Conservation (phyloP, 78 protist genomes). For the Isochrysis galbana region DNA sequence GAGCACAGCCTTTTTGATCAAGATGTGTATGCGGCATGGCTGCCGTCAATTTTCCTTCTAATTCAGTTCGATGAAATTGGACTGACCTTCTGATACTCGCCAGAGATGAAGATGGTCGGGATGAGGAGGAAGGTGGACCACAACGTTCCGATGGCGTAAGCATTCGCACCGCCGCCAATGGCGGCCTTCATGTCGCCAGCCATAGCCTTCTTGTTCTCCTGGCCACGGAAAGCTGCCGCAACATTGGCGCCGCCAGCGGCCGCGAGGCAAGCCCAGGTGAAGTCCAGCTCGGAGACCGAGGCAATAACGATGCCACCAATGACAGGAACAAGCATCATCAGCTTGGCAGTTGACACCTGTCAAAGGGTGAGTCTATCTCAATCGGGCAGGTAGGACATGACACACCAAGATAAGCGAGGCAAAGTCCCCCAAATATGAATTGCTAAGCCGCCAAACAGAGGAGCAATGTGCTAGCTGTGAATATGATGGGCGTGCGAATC, state of each 20-base stretch:
- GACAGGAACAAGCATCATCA: conserved; percentile 32
- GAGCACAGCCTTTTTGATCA: too few species aligned
- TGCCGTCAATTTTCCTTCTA: too few species aligned
- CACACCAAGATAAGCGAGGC: too few species aligned
- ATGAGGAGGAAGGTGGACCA: background rate
- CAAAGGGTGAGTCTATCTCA: too few species aligned
- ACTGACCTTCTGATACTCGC: background rate
- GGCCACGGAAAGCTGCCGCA: conserved; percentile 35
- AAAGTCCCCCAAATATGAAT: too few species aligned
- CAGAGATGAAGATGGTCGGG: conserved; percentile 5
- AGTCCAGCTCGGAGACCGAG: conserved; percentile 46
- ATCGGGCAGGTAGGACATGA: too few species aligned
- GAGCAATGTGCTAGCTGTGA: too few species aligned
- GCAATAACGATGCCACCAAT: conserved; percentile 46
- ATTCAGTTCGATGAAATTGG: too few species aligned
- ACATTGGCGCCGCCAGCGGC: conserved; percentile 31
- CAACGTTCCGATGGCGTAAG: conserved; percentile 29
- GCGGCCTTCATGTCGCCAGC: conserved; percentile 1
- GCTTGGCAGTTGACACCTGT: background rate
- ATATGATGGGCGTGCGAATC: too few species aligned
- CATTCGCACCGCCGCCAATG: conserved; percentile 22
- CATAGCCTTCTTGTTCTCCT: conserved; percentile 36
- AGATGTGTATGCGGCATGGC: too few species aligned
- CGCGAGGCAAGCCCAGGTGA: background rate
- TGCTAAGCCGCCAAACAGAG: too few species aligned